Evolutionary conservation across 805 yeast species (phyloP), one percentile per base, ranked within the genome.

Genomic region (Debaryomyces castellii): DNA sequence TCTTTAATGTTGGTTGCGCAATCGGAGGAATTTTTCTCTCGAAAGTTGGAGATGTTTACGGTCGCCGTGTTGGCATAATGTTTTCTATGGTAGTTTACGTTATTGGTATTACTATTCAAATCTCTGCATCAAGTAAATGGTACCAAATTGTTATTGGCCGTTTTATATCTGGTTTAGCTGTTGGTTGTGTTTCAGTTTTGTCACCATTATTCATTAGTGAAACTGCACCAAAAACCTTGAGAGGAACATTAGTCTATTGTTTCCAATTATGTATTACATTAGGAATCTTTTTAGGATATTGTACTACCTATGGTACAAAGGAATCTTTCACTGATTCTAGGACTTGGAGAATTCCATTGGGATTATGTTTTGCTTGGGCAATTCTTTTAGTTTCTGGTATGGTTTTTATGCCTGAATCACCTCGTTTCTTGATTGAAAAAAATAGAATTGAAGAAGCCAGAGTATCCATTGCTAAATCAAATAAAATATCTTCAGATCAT

Each of bases 271-370:
- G 78, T 77, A 78, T 83, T 52, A 83, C 89, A 39, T 67, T 79
- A 40, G 90, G 89, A 71, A 84, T 84, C 55, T 80, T 84, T 63
- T 60, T 83, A 44, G 89, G 89, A 57, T 82, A 82, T 69, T 76
- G 86, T 66, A 73, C 81, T 33, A 80, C 79, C 44, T 84, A 72
- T 60, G 88, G 84, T 54, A 81, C 88, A 50, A 77, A 79, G 69
- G 63, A 57, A 32, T 14, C 34, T 7, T 77, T 76, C 58, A 21
- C 52, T 20, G 77, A 74, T 58, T 75, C 82, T 16, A 70, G 76
- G 53, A 82, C 80, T 62, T 84, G 89, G 89, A 75, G 86, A 72
- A 74, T 82, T 51, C 88, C 89, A 45, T 67, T 83, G 55, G 80
- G 80, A 36, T 59, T 80, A 45, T 72, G 78, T 55, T 74, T 74